Conservation (phyloP, 1,139 yeast genomes). For the Casaregolazyma suthepensis region DNA sequence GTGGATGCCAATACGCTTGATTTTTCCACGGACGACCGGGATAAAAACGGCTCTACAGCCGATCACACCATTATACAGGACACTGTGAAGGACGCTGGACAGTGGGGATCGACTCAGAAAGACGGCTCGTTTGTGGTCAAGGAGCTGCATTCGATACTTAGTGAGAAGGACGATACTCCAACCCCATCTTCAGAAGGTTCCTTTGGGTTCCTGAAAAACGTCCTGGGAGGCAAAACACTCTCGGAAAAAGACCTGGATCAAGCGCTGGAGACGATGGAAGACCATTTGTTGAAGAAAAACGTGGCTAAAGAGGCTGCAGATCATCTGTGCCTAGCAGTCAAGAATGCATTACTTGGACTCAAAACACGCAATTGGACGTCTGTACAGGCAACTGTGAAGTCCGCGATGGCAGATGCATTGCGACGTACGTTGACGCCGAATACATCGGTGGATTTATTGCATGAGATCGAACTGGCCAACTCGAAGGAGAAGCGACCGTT, state of each 20-base stretch:
- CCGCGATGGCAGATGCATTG: conserved; percentile 67
- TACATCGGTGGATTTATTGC: conserved; percentile 79
- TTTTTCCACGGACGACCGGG: conserved; percentile 36
- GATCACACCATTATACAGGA: conserved; percentile 31
- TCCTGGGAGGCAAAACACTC: conserved; percentile 58
- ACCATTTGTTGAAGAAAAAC: conserved; percentile 45
- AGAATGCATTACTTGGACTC: conserved; percentile 54
- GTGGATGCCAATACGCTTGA: conserved; percentile 38
- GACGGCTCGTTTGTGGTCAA: conserved; percentile 47
- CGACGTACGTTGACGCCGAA: conserved; percentile 86
- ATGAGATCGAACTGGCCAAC: conserved; percentile 58
- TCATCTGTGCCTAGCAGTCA: conserved; percentile 52
- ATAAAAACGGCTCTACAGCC: conserved; percentile 22
- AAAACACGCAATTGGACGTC: conserved; percentile 63
- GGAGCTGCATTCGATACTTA: conserved; percentile 41
- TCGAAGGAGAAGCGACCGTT: conserved; percentile 50
- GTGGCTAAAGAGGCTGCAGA: conserved; percentile 55
- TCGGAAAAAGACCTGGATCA: conserved; percentile 40
- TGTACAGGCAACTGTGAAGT: conserved; percentile 53
- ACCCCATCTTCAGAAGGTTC: conserved; percentile 20
- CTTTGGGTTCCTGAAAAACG: conserved; percentile 50
- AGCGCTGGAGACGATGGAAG: conserved; percentile 40
- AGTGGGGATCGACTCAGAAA: conserved; percentile 43
- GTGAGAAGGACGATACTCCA: conserved; percentile 21
- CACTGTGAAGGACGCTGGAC: conserved; percentile 38